Base-by-base conservation (phyloP, 1,284 basidiomycete species). In the Apiotrichum mycotoxinovorans region DNA sequence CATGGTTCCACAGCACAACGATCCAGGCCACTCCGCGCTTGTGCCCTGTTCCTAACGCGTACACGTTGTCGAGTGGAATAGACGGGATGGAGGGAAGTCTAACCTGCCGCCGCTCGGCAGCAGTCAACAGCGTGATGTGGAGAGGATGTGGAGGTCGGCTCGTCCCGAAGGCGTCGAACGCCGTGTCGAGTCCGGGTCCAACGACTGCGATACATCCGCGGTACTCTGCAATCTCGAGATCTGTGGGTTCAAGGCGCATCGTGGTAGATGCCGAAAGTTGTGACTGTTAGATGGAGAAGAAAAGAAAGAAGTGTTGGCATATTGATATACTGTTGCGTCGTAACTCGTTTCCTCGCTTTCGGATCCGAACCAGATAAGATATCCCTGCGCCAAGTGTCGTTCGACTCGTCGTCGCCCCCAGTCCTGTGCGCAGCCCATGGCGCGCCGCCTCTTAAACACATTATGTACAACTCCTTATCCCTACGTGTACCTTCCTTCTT, bases 1-100 rank as follows among this genome's bases (percentile, higher is more conserved):
- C 83, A 14, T 79, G 78, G 42, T 81, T 81, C 82, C 83, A 84
- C 3, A 84, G 74, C n/a, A 83, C 71, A 11, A 83, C 79, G 15
- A 82, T 74, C 65, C 81, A 84, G 15, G 15, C 12, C 12, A 22
- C 35, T 17, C 22, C 18, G 34, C 14, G 22, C 12, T 22, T 18
- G 11, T 18, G 9, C 22, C n/a, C 42, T 20, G 10, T 25, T 2
- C 42, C 47, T 20, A 54, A 34, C 17, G 47, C 52, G 49, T 54
- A 58, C n/a, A 58, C 37, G 46, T 54, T 14, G 38, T 20, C 22
- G n/a, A 43, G n/a, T n/a, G n/a, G n/a, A n/a, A n/a, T n/a, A n/a
- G n/a, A 4, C 10, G 42, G 41, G 40, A 55, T 43, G 12, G 52
- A 44, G 27, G 23, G 35, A 26, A 40, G 34, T 5, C 14, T 26